Base-by-base conservation (phyloP, 164 flowering plant species). In the Tetracentron sinense region DNA sequence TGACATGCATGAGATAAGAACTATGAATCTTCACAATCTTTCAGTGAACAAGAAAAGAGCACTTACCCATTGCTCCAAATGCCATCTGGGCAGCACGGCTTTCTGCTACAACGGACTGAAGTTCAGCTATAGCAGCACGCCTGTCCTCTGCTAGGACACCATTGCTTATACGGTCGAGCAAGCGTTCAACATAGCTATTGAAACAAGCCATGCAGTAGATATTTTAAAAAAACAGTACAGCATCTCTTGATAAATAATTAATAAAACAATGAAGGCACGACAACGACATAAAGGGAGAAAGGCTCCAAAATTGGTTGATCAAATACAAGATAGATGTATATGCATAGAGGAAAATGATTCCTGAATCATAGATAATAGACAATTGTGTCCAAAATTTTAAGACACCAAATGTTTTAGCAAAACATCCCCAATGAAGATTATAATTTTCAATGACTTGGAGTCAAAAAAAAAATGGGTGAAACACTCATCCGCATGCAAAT, bases 141-240 rank as follows among this genome's bases (percentile, higher is more conserved):
- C 97, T 86, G 66, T 95, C 99, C 57, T 95, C 99, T 35, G 96
- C 82, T 67, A 92, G 73, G 47, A 67, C 75, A 54, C 99, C 97
- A 79, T 95, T 95, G 79, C 90, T 89, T 62, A 95, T 84, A 5
- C 99, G 97, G 69, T 95, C 96, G 30, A 95, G 92, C 76, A 92
- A 76, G 48, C 92, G 87, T 69, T 92, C 97, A 30, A 95, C 89
- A 79, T 89, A 86, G 70, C 97, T 91, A 72, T 55, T 0, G 28
- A 57, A 33, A 42, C 7, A 60, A 64, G 23, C 20, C 46, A 72
- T 3, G 0, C 38, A 67, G 16, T 29, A 49, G 1, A 10, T 0
- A 17, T 29, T 33, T 15, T 10, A 68, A 8, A 38, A 6, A 3
- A 31, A 57, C 27, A 50, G 3, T 30, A 6, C 16, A 49, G 30